Conservation (phyloP, 208 protist genomes). For the Trichomonas gallinae region DNA sequence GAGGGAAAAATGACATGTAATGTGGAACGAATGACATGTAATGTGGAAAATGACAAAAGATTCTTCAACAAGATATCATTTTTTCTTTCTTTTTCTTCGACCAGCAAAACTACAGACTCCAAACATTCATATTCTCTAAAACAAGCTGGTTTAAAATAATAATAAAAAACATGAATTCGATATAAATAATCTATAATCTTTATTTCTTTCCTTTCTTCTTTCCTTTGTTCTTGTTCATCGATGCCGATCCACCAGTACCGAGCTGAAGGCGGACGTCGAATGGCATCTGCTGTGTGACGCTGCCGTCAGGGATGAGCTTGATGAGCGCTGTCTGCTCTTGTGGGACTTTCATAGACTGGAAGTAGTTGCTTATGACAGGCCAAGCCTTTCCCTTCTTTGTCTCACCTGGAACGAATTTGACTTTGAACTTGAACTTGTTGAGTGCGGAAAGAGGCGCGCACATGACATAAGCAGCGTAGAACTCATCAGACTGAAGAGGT, state of each 20-base stretch:
- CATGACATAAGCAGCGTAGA: background rate
- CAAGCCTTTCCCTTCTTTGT: conserved; percentile 18
- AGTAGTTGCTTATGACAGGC: background rate
- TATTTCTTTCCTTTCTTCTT: background rate
- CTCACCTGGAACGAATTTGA: background rate
- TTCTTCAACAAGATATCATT: too few species aligned
- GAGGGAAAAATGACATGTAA: too few species aligned
- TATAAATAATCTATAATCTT: background rate
- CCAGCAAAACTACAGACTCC: too few species aligned
- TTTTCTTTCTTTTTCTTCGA: too few species aligned
- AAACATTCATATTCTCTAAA: too few species aligned
- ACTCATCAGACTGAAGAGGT: background rate
- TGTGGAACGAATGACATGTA: too few species aligned
- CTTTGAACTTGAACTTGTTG: background rate
- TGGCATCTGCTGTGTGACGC: background rate
- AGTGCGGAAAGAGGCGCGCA: background rate
- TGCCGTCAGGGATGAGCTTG: background rate
- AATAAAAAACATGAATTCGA: too few species aligned
- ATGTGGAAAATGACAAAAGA: too few species aligned
- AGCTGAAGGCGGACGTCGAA: background rate
- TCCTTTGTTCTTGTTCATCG: background rate
- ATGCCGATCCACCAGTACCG: background rate
- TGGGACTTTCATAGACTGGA: background rate
- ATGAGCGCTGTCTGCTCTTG: background rate
- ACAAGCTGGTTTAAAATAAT: too few species aligned